phyloP scores from a whole-genome alignment of 1,284 basidiomycete genomes.

The Bondarzewia mesenterica region DNA sequence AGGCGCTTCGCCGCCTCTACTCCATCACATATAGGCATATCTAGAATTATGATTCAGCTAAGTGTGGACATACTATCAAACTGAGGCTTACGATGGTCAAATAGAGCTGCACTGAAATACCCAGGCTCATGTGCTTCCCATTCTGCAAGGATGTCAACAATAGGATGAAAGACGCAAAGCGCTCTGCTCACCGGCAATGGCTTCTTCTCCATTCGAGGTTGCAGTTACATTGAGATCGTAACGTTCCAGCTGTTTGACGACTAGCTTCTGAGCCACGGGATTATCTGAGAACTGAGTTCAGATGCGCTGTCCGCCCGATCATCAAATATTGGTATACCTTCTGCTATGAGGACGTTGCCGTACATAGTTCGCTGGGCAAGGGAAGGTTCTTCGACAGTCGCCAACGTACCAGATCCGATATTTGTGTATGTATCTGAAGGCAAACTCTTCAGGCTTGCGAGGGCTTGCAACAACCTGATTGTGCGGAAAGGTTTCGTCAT shows the following conservation, averaged over 20 bases:
- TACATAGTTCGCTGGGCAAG: constrained; percentile 44
- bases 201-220: constrained; percentile 61
- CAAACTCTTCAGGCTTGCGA: constrained; percentile 51
- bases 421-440: constrained; percentile 30
- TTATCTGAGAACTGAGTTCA: constrained; percentile 38
- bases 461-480: constrained; percentile 49
- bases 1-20: constrained; percentile 63
- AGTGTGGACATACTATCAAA: too few relatives aligned
- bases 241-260: constrained; percentile 57
- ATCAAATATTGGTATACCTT: constrained; percentile 33
- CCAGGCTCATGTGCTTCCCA: constrained; percentile 62
- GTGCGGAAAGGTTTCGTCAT: constrained; percentile 65
- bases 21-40: constrained; percentile 70
- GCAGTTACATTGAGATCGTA: constrained; percentile 50
- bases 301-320: neutral
- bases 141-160: too few relatives aligned
- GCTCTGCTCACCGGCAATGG: constrained; percentile 45
- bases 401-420: constrained; percentile 26
- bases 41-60: too few relatives aligned
- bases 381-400: constrained; percentile 36
- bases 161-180: too few relatives aligned
- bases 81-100: too few relatives aligned
- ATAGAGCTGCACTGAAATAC: constrained; percentile 58
- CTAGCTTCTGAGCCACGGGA: constrained; percentile 54
- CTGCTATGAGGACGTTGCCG: constrained; percentile 61